Conservation (phyloP, 1,139 yeast species). For the Geotrichum reessii region DNA sequence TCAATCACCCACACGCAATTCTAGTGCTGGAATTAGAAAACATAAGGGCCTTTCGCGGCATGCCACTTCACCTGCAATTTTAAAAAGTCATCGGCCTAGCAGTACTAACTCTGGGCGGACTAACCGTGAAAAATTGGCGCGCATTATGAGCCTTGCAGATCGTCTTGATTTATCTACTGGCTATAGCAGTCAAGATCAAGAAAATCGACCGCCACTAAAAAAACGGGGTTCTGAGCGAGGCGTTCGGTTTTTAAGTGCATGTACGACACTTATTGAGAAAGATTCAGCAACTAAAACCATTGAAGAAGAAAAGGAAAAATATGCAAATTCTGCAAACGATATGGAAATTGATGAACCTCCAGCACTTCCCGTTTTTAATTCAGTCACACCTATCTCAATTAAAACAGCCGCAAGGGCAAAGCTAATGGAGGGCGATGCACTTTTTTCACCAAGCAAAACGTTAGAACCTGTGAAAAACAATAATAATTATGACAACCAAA, state of each 20-base stretch:
- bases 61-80: neutral
- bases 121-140: neutral
- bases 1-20: neutral
- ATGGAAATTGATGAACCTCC: neutral
- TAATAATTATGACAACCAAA: neutral
- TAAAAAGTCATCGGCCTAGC: neutral
- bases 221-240: neutral
- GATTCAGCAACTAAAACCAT: neutral
- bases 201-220: neutral
- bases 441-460: neutral
- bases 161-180: neutral
- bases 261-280: neutral
- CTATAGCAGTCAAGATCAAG: neutral
- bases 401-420: neutral
- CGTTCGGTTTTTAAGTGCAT: neutral
- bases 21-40: neutral
- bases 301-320: neutral
- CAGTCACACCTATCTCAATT: neutral
- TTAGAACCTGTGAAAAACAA: neutral
- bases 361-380: neutral
- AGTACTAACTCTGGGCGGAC: neutral
- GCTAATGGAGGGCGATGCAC: neutral
- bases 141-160: neutral
- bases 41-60: neutral
- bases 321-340: neutral